Conservation (phyloP, 2,329 filamentous ascomycete genomes). For the Laburnicola sp. region DNA sequence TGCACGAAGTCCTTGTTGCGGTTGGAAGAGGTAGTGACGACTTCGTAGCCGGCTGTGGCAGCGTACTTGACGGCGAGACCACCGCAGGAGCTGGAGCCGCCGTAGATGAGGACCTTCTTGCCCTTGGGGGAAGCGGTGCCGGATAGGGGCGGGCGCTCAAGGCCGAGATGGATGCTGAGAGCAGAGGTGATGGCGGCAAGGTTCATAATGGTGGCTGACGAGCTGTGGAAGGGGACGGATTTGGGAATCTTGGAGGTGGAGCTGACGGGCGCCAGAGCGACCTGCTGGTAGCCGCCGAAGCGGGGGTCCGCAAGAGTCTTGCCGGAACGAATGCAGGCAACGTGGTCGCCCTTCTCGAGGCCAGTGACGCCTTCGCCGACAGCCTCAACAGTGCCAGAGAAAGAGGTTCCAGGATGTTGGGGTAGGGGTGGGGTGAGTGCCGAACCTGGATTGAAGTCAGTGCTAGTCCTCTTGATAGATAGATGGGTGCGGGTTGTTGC, state of each 20-base stretch:
- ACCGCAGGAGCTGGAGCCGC: slow-evolving; percentile 36
- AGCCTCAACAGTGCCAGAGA: slow-evolving; percentile 33
- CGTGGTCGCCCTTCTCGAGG: slow-evolving; percentile 36
- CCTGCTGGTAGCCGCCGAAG: slow-evolving; percentile 29
- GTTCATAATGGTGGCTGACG: slow-evolving; percentile 20
- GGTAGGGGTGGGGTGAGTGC: slow-evolving; percentile 19
- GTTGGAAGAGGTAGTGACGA: slow-evolving; percentile 41
- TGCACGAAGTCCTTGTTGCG: slow-evolving; percentile 31
- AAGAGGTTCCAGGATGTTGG: slow-evolving; percentile 27
- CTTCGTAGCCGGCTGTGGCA: slow-evolving; percentile 32
- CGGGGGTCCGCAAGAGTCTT: slow-evolving; percentile 10
- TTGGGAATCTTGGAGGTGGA: slow-evolving; percentile 19
- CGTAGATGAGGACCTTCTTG: slow-evolving; percentile 39
- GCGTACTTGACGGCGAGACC: slow-evolving; percentile 30
- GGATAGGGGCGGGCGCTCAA: slow-evolving; percentile 5
- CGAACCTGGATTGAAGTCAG: slow-evolving; percentile 1
- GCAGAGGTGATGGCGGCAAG: slow-evolving; percentile 18
- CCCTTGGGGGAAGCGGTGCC: not conserved
- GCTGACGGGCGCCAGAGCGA: slow-evolving; percentile 14
- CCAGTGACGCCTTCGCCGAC: slow-evolving; percentile 29
- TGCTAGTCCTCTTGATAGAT: not conserved
- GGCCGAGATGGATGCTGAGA: slow-evolving; percentile 13
- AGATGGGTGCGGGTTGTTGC: slow-evolving; percentile 9
- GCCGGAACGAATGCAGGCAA: slow-evolving; percentile 13
- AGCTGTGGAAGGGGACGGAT: slow-evolving; percentile 14